Percentiles rank a stretch among this genome's conserved stretches.
Conservation (phyloP, 192 early-diverging fungal species). For the Coemansia reversa region DNA sequence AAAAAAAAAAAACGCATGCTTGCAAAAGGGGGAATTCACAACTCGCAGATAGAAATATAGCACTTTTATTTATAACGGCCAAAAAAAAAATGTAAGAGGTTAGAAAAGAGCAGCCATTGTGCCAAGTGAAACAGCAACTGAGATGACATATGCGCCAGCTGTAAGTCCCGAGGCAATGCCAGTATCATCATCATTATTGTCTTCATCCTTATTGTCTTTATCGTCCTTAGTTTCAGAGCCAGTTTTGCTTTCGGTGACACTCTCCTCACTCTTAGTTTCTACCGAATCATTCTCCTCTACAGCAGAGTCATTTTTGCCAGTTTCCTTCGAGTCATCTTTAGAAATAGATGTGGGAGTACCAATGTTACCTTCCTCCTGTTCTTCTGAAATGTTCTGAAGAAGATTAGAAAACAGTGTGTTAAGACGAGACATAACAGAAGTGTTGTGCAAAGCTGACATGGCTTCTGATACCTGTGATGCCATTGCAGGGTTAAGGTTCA, state of each 20-base stretch:
- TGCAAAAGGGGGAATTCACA: too few relatives aligned
- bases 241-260: too few relatives aligned
- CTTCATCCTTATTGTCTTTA: too few relatives aligned
- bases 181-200: too few relatives aligned
- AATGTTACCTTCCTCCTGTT: slow-evolving; percentile 8
- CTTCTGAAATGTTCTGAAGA: not conserved
- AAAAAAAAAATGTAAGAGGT: too few relatives aligned
- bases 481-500: not conserved
- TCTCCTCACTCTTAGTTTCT: too few relatives aligned
- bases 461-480: not conserved
- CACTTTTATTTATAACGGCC: too few relatives aligned
- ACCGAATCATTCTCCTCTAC: not conserved
- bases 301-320: not conserved
- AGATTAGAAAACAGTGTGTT: not conserved
- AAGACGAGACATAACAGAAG: slow-evolving; percentile 10
- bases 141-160: too few relatives aligned
- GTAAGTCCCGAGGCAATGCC: too few relatives aligned
- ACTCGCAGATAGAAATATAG: too few relatives aligned
- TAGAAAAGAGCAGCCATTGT: not conserved
- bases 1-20: too few relatives aligned
- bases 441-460: slow-evolving; percentile 9
- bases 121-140: not conserved
- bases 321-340: not conserved
- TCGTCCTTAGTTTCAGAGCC: too few relatives aligned
- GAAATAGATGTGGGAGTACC: slow-evolving; percentile 9